These are phyloP conservation scores for Vitis amurensis DNA, from an alignment of 164 flowering plant species.

Conservation along the genomic window DNA sequence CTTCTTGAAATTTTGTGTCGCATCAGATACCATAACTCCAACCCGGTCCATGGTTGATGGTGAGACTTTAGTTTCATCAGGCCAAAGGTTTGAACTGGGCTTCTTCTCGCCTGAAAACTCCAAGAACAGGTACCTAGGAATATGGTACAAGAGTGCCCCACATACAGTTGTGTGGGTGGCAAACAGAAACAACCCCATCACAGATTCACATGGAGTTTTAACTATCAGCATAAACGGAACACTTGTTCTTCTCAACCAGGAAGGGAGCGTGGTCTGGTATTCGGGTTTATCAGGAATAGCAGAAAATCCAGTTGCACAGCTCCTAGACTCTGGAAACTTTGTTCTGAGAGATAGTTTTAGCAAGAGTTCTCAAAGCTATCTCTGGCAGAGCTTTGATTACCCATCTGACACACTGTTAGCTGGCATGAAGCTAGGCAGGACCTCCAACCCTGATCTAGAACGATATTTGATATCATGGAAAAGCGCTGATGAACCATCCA, in stretches of 20 bases:
- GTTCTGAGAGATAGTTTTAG: slow-evolving; percentile 9
- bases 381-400: slow-evolving; percentile 41
- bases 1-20: background rate
- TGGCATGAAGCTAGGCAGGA: slow-evolving; percentile 33
- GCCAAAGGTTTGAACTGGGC: slow-evolving; percentile 14
- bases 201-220: slow-evolving; percentile 7
- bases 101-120: slow-evolving; percentile 21
- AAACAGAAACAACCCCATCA: slow-evolving; percentile 21
- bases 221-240: slow-evolving; percentile 5
- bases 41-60: slow-evolving; percentile 2
- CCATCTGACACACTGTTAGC: slow-evolving; percentile 30
- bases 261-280: slow-evolving; percentile 15
- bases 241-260: slow-evolving; percentile 12
- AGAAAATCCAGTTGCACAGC: slow-evolving; percentile 15
- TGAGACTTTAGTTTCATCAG: slow-evolving; percentile 12
- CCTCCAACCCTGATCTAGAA: slow-evolving; percentile 13
- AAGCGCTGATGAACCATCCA: slow-evolving; percentile 29
- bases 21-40: slow-evolving; percentile 10
- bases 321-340: slow-evolving; percentile 31
- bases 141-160: slow-evolving; percentile 18
- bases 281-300: slow-evolving; percentile 8
- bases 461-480: slow-evolving; percentile 29
- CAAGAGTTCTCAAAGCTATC: background rate
- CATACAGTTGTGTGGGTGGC: slow-evolving; percentile 26
- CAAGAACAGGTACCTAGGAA: slow-evolving; percentile 16